Evolutionary conservation across 1,139 yeast species (phyloP).

Genomic region (Saccharomycopsis hybrid): DNA sequence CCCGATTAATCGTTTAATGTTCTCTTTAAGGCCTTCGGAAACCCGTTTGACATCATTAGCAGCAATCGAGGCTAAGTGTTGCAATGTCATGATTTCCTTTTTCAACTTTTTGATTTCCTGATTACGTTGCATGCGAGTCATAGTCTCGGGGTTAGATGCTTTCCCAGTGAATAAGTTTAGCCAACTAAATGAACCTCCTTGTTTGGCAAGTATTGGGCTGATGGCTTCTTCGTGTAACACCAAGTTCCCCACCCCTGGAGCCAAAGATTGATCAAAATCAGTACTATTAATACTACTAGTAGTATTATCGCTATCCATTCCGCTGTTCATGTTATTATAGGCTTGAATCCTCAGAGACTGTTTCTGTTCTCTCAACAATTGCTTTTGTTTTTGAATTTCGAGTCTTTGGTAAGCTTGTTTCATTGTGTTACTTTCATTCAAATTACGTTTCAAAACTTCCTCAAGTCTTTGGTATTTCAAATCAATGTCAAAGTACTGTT

Average conservation of each 20-base stretch:
- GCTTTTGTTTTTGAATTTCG: slow-evolving; percentile 17
- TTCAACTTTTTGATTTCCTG: slow-evolving; percentile 18
- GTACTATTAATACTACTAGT: background rate
- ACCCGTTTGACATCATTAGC: slow-evolving; percentile 15
- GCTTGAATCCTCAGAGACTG: slow-evolving; percentile 1
- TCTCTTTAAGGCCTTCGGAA: slow-evolving; percentile 7
- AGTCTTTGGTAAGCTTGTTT: slow-evolving; percentile 21
- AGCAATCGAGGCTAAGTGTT: slow-evolving; percentile 12
- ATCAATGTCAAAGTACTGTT: slow-evolving; percentile 14
- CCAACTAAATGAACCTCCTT: slow-evolving; percentile 13
- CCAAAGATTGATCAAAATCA: background rate
- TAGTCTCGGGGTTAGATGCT: slow-evolving; percentile 16
- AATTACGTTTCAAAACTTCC: slow-evolving; percentile 15
- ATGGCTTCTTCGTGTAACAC: slow-evolving; percentile 5
- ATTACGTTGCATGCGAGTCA: slow-evolving; percentile 17
- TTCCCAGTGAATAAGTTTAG: slow-evolving; percentile 19
- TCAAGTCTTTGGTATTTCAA: slow-evolving; percentile 17
- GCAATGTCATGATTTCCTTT: slow-evolving; percentile 16
- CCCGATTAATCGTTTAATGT: slow-evolving; percentile 8
- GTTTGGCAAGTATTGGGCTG: slow-evolving; percentile 1
- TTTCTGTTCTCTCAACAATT: slow-evolving; percentile 12
- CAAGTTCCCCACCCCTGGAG: slow-evolving; percentile 4
- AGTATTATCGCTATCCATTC: background rate
- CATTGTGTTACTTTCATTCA: slow-evolving; percentile 19
- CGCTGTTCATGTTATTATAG: background rate